phyloP scores from a whole-genome alignment of 1,139 yeast genomes.

The Blastobotrys aristatus region DNA sequence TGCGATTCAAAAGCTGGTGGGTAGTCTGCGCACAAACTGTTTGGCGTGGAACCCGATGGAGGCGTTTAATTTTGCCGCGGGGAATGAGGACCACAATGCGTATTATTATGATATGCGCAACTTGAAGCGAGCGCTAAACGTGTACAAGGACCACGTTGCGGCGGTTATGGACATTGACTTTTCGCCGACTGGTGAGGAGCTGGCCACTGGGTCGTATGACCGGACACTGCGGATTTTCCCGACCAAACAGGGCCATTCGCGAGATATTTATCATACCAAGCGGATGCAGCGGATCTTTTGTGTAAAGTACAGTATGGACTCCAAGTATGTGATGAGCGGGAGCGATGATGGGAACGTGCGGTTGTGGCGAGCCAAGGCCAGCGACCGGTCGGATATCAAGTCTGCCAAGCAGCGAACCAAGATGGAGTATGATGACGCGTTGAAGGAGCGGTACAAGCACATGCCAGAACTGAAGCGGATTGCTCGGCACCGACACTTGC shows the following conservation, averaged over 20 bases:
- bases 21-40: constrained; percentile 77
- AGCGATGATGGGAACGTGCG: constrained; percentile 96
- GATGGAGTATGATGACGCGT: constrained; percentile 83
- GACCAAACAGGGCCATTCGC: constrained; percentile 77
- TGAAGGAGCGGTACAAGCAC: constrained; percentile 86
- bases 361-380: constrained; percentile 84
- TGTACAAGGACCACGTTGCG: constrained; percentile 92
- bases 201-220: constrained; percentile 94
- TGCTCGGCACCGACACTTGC: constrained; percentile 86
- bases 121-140: constrained; percentile 69
- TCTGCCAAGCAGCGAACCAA: constrained; percentile 76
- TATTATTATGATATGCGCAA: constrained; percentile 97
- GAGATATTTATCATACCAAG: constrained; percentile 94
- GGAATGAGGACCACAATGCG: constrained; percentile 90
- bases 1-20: constrained; percentile 86
- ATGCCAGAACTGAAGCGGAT: constrained; percentile 96
- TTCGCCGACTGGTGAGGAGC: constrained; percentile 94
- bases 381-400: constrained; percentile 76
- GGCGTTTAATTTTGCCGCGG: constrained; percentile 89
- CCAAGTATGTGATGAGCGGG: constrained; percentile 81
- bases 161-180: constrained; percentile 94
- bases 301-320: constrained; percentile 80
- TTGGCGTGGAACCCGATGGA: constrained; percentile 98
- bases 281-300: constrained; percentile 94
- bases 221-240: constrained; percentile 81